phyloP scores from a whole-genome alignment of 2,329 filamentous ascomycete genomes.

The Aspergillus awamori region DNA sequence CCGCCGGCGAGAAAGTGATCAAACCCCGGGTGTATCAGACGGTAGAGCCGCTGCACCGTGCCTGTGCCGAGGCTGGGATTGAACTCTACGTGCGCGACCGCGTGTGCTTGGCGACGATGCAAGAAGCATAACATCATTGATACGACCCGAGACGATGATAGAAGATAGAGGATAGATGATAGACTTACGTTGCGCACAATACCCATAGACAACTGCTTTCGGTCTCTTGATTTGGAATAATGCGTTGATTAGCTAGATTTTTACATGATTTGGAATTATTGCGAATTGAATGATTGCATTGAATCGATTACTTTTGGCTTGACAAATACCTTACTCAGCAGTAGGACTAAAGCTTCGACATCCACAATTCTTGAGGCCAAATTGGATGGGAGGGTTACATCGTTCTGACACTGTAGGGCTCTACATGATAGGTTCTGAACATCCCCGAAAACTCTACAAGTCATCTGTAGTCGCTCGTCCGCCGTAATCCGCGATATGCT shows the following conservation, averaged over 20 bases:
- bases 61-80: slow-evolving; percentile 26
- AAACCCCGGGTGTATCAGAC: slow-evolving; percentile 29
- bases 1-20: slow-evolving; percentile 19
- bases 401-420: no score
- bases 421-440: no score
- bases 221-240: neutral
- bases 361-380: no score
- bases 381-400: no score
- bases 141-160: neutral
- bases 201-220: slow-evolving; percentile 1
- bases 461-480: neutral
- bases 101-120: slow-evolving; percentile 22
- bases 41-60: slow-evolving; percentile 24
- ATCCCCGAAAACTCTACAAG: no score
- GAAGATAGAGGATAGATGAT: neutral
- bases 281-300: no score
- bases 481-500: neutral
- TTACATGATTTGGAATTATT: neutral
- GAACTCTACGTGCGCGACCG: slow-evolving; percentile 32
- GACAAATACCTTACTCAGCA: no score
- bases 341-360: no score
- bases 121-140: slow-evolving; percentile 3
- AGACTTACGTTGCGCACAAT: neutral
- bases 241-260: neutral
- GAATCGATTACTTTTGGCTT: no score